Evolutionary conservation across 192 early-diverging fungal genomes (phyloP).

Genomic region (Thamnidium elegans): DNA sequence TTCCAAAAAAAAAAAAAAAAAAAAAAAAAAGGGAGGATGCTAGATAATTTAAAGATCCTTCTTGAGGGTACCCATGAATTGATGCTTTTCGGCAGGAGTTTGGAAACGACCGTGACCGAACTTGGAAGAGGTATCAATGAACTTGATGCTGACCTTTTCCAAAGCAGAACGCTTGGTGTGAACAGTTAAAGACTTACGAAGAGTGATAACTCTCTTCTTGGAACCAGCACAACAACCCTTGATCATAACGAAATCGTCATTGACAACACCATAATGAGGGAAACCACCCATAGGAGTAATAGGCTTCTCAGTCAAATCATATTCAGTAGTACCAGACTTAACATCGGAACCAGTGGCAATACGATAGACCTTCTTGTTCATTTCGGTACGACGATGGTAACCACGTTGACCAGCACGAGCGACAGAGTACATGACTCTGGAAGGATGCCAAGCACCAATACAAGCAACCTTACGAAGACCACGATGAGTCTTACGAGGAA

Average conservation of each 20-base stretch:
- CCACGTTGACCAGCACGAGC: conserved; percentile 99
- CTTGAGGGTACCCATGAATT: conserved; percentile 91
- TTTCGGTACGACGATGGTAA: conserved; percentile 99
- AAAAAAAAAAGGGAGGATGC: too few relatives aligned
- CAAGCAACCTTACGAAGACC: conserved; percentile 99
- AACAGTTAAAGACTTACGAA: conserved; percentile 95
- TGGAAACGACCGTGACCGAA: conserved; percentile 99
- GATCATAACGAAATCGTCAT: conserved; percentile 97
- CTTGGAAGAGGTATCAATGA: conserved; percentile 99
- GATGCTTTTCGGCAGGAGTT: conserved; percentile 92
- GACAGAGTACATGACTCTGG: conserved; percentile 97
- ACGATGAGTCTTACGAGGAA: conserved; percentile 99
- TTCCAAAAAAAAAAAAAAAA: neutral
- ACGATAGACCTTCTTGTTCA: conserved; percentile 99
- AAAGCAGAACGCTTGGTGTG: conserved; percentile 97
- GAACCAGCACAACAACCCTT: conserved; percentile 97
- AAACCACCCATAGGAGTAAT: conserved; percentile 99
- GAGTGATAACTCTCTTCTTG: conserved; percentile 95
- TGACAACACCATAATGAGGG: conserved; percentile 98
- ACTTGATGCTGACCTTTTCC: conserved; percentile 96
- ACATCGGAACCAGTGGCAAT: conserved; percentile 86
- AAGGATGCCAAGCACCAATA: conserved; percentile 99
- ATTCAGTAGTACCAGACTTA: conserved; percentile 88
- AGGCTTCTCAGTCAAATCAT: conserved; percentile 91
- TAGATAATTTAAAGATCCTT: conserved; percentile 60